Evolutionary conservation across 768 basidiomycete species (phyloP).

Genomic region (Paxillus rubicundulus): DNA sequence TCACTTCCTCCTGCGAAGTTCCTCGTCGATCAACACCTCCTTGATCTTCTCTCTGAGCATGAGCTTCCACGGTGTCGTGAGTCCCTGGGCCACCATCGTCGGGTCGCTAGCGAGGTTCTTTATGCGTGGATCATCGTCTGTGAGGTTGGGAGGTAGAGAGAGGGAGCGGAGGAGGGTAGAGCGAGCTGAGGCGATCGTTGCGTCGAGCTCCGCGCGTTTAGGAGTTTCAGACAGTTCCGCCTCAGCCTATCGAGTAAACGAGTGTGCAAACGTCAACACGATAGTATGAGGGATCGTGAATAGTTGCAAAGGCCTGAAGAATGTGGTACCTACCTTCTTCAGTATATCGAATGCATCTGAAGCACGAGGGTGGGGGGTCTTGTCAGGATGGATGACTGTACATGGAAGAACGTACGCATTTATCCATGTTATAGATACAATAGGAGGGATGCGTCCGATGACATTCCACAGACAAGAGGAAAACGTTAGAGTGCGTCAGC

Average conservation of each 20-base stretch:
- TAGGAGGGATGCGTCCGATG: background rate
- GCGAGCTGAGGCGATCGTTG: constrained; percentile 74
- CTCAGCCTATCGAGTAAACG: constrained; percentile 58
- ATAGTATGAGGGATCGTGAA: background rate
- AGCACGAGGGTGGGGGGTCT: constrained; percentile 82
- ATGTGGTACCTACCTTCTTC: constrained; percentile 66
- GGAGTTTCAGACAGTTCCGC: constrained; percentile 75
- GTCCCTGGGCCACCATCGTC: constrained; percentile 30
- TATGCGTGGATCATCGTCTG: constrained; percentile 58
- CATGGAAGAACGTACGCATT: constrained; percentile 42
- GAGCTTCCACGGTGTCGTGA: constrained; percentile 60
- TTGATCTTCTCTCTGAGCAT: constrained; percentile 72
- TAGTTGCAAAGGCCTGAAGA: background rate
- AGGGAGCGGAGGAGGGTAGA: constrained; percentile 60
- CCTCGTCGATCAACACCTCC: constrained; percentile 87
- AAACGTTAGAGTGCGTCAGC: constrained; percentile 19
- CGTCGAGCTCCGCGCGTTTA: constrained; percentile 80
- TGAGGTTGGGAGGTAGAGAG: constrained; percentile 56
- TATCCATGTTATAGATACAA: background rate
- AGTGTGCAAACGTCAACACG: background rate
- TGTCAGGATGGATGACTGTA: constrained; percentile 97
- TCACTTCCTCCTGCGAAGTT: constrained; percentile 79
- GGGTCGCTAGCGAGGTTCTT: constrained; percentile 40
- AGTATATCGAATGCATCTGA: constrained; percentile 92
- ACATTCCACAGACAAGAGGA: background rate